Percentiles rank a stretch among this genome's conserved stretches.
Evolutionary conservation across 805 yeast species (phyloP).

Genomic region (Metschnikowia gelsemii): DNA sequence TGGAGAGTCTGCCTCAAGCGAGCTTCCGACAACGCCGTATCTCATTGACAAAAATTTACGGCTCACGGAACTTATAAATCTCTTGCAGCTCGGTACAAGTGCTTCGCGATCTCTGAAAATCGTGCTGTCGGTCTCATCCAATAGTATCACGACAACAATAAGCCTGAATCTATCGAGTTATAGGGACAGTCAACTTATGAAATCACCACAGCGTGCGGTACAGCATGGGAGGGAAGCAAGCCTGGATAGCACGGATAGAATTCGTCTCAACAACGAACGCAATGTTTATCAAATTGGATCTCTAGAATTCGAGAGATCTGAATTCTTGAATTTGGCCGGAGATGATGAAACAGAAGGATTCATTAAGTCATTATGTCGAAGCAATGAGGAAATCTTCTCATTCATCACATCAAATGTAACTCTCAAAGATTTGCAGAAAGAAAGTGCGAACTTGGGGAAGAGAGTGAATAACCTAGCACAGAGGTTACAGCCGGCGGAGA

Average conservation of each 20-base stretch:
- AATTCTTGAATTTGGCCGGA: constrained; percentile 37
- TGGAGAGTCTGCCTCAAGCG: constrained; percentile 48
- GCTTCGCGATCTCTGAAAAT: constrained; percentile 6
- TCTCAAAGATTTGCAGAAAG: constrained; percentile 43
- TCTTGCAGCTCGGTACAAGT: constrained; percentile 33
- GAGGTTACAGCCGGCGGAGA: constrained; percentile 34
- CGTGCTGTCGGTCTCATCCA: constrained; percentile 12
- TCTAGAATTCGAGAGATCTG: constrained; percentile 51
- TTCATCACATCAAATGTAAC: constrained; percentile 45
- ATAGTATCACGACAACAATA: constrained; percentile 16
- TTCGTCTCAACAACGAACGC: constrained; percentile 26
- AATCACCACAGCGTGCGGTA: constrained; percentile 2
- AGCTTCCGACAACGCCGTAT: constrained; percentile 67
- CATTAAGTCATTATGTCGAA: constrained; percentile 41
- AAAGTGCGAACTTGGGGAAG: constrained; percentile 33
- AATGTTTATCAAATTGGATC: constrained; percentile 47
- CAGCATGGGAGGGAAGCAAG: constrained; percentile 9
- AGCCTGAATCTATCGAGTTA: constrained; percentile 10
- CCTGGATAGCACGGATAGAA: constrained; percentile 21
- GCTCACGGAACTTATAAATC: constrained; percentile 54
- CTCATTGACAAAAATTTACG: constrained; percentile 64
- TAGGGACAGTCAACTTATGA: constrained; percentile 7
- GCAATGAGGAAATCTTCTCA: constrained; percentile 32
- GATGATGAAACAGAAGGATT: constrained; percentile 56
- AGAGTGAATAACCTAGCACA: constrained; percentile 32